phyloP scores from a whole-genome alignment of 1,139 yeast species.

The Candida mesenterica region DNA sequence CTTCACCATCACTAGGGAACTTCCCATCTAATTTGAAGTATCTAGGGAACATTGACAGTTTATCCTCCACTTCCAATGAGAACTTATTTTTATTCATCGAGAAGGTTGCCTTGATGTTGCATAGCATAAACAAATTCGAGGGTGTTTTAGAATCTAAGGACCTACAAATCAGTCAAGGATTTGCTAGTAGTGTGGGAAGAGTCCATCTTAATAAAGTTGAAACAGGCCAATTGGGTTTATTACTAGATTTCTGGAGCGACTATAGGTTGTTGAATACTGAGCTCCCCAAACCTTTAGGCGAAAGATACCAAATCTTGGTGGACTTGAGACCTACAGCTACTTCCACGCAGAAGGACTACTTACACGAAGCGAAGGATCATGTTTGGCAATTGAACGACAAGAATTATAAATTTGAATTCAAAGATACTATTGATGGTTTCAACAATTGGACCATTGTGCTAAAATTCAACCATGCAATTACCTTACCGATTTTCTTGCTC shows the following conservation, averaged over 20 bases:
- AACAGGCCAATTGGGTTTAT: conserved; percentile 31
- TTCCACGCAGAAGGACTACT: conserved; percentile 16
- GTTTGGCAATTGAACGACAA: conserved; percentile 18
- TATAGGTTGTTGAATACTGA: conserved; percentile 29
- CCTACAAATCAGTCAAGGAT: conserved; percentile 26
- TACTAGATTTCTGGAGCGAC: conserved; percentile 40
- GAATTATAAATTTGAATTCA: conserved; percentile 14
- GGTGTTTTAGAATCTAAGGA: conserved; percentile 12
- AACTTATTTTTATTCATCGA: conserved; percentile 36
- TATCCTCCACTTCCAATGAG: conserved; percentile 27
- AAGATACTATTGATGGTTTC: conserved; percentile 7
- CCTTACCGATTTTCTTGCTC: conserved; percentile 27
- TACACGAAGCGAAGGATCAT: conserved; percentile 20
- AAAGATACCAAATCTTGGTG: conserved; percentile 16
- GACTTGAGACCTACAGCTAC: conserved; percentile 11
- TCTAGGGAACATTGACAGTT: conserved; percentile 37
- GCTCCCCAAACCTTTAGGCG: conserved; percentile 12
- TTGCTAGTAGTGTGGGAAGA: conserved; percentile 27
- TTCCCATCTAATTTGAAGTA: conserved; percentile 40
- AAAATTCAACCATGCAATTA: conserved; percentile 25
- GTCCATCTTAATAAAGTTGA: conserved; percentile 26
- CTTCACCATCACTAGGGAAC: conserved; percentile 21
- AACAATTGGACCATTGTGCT: conserved; percentile 22
- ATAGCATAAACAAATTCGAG: conserved; percentile 24
- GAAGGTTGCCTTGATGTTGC: conserved; percentile 29